Percentiles rank a stretch among this genome's conserved stretches.
Conservation (phyloP, 805 yeast genomes). For the Kuraishia ogatae region DNA sequence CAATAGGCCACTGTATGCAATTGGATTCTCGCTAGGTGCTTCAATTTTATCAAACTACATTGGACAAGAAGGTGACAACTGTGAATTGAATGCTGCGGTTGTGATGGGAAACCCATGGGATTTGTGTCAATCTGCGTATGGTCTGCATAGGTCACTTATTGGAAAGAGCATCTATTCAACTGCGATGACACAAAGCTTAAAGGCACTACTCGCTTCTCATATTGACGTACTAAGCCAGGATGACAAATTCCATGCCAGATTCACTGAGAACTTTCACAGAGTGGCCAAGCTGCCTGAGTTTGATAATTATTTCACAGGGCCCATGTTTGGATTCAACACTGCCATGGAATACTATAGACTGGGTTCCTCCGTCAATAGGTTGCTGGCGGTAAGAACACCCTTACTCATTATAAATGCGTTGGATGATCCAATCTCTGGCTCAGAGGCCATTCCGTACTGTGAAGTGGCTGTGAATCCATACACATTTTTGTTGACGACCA, state of each 20-base stretch:
- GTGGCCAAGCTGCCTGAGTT: constrained; percentile 40
- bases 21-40: constrained; percentile 82
- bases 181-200: constrained; percentile 38
- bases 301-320: constrained; percentile 59
- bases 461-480: constrained; percentile 53
- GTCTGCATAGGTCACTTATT: constrained; percentile 30
- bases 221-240: constrained; percentile 26
- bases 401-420: constrained; percentile 50
- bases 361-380: constrained; percentile 48
- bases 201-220: constrained; percentile 33
- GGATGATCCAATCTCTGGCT: constrained; percentile 72
- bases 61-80: constrained; percentile 51
- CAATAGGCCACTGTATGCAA: constrained; percentile 50
- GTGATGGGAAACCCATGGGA: constrained; percentile 74
- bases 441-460: constrained; percentile 37
- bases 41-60: constrained; percentile 62
- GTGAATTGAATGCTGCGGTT: constrained; percentile 43
- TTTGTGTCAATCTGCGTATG: constrained; percentile 37
- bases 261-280: constrained; percentile 10
- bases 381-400: constrained; percentile 52
- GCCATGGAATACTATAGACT: constrained; percentile 57
- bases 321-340: constrained; percentile 54
- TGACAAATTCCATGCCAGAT: constrained; percentile 13
- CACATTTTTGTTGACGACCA: constrained; percentile 46
- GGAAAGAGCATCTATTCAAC: constrained; percentile 42